These are phyloP conservation scores for Metarhizium rileyi DNA, from an alignment of 2,329 filamentous ascomycete genomes.

Conservation along the genomic window DNA sequence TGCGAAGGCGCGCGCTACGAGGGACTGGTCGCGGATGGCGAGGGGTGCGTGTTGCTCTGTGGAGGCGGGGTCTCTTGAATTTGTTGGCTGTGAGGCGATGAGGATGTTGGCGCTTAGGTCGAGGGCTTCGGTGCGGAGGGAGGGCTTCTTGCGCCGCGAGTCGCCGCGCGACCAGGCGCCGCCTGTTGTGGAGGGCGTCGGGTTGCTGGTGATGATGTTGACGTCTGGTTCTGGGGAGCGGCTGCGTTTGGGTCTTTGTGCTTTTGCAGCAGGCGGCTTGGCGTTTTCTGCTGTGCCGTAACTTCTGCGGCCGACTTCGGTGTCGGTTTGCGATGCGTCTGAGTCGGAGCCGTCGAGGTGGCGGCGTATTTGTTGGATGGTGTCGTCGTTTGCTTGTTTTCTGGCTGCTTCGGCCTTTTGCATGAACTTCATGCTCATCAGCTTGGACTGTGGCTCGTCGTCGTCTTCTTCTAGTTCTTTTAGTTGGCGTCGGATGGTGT, in stretches of 20 bases:
- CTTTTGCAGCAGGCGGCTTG: too few relatives aligned
- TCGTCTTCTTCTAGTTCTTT: slow-evolving; percentile 36
- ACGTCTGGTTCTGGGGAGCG: slow-evolving; percentile 17
- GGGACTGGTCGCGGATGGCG: slow-evolving; percentile 50
- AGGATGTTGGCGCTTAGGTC: slow-evolving; percentile 29
- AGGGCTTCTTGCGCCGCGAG: slow-evolving; percentile 24
- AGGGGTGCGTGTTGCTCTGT: slow-evolving; percentile 43
- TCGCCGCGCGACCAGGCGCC: slow-evolving; percentile 34
- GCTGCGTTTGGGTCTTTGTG: slow-evolving; percentile 21
- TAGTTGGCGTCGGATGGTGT: slow-evolving; percentile 37
- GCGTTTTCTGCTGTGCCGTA: slow-evolving; percentile 45
- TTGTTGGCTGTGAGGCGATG: slow-evolving; percentile 12
- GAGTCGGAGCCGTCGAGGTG: slow-evolving; percentile 58
- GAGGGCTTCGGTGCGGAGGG: slow-evolving; percentile 25
- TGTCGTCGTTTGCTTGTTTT: slow-evolving; percentile 72
- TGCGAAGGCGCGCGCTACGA: slow-evolving; percentile 78
- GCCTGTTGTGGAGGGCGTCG: slow-evolving; percentile 20
- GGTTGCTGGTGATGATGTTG: slow-evolving; percentile 16
- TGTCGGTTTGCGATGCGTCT: slow-evolving; percentile 37
- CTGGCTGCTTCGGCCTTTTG: slow-evolving; percentile 71
- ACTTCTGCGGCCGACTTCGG: slow-evolving; percentile 57
- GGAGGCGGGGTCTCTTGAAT: slow-evolving; percentile 26
- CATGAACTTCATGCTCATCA: slow-evolving; percentile 92
- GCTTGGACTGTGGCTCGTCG: slow-evolving; percentile 48
- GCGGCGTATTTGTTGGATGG: slow-evolving; percentile 57